Evolutionary conservation across 2,329 filamentous ascomycete genomes (phyloP).

Genomic region (Colletotrichum truncatum): DNA sequence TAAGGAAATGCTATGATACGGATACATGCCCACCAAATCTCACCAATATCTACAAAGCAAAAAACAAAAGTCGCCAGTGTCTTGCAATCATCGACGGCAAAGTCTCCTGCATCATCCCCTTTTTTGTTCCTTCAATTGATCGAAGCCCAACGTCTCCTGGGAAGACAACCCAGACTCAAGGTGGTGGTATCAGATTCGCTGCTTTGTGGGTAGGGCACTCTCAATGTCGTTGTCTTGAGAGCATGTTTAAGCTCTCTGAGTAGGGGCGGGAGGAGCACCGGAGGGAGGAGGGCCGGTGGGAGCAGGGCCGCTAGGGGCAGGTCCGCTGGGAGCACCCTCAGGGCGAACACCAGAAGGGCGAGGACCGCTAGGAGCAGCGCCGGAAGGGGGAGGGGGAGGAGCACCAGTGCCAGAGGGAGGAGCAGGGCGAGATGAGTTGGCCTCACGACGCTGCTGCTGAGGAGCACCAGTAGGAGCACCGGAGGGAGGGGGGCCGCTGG

Average conservation of each 20-base stretch:
- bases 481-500: background rate
- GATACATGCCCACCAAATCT: slow-evolving; percentile 1
- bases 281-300: slow-evolving; percentile 1
- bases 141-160: slow-evolving; percentile 12
- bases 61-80: background rate
- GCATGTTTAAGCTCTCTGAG: background rate
- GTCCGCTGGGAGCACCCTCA: background rate
- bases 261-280: slow-evolving; percentile 9
- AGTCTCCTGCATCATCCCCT: background rate
- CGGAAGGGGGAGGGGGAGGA: background rate
- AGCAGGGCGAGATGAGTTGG: background rate
- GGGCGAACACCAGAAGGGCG: background rate
- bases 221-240: background rate
- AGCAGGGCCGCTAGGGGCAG: background rate
- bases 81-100: background rate
- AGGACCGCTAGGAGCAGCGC: background rate
- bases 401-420: background rate
- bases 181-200: slow-evolving; percentile 1
- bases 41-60: slow-evolving; percentile 18
- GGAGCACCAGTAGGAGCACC: slow-evolving; percentile 3
- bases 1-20: slow-evolving; percentile 1
- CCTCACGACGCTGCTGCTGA: background rate
- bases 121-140: background rate
- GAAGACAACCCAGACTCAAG: slow-evolving; percentile 10
- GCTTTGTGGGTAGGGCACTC: background rate